Conservation (phyloP, 805 yeast species). For the Hanseniaspora pseudoguilliermondii region DNA sequence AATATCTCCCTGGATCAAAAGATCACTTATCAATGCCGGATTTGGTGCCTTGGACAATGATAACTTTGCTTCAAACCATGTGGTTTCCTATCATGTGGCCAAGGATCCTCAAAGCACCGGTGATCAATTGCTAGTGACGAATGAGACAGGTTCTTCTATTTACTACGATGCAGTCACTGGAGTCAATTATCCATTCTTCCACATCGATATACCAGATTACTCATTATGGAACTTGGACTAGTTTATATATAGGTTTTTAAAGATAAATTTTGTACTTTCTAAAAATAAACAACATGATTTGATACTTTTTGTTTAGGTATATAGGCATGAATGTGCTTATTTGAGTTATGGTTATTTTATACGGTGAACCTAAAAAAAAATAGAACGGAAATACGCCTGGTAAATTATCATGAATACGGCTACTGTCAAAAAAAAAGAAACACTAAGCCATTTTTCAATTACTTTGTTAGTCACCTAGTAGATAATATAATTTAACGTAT, state of each 20-base stretch:
- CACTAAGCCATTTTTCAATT: too few species aligned
- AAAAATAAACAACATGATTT: too few species aligned
- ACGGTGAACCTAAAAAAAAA: too few species aligned
- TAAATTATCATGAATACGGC: too few species aligned
- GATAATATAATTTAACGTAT: too few species aligned
- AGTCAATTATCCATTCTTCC: constrained; percentile 27
- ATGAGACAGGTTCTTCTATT: constrained; percentile 11
- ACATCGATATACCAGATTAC: constrained; percentile 28
- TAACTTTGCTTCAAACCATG: constrained; percentile 24
- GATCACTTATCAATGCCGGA: constrained; percentile 61
- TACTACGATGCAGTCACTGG: constrained; percentile 23
- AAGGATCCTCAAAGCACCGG: constrained; percentile 16
- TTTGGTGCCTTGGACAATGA: constrained; percentile 50
- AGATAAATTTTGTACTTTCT: neutral
- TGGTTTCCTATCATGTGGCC: constrained; percentile 24
- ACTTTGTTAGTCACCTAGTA: too few species aligned
- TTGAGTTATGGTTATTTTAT: too few species aligned
- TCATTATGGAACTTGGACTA: constrained; percentile 22
- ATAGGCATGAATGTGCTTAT: too few species aligned
- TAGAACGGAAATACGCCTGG: neutral
- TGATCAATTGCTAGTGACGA: constrained; percentile 1
- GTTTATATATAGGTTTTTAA: constrained; percentile 1
- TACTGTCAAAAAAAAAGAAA: too few species aligned
- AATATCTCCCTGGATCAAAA: constrained; percentile 72
- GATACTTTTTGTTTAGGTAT: too few species aligned